Conservation (phyloP, 108 stramenopile genomes). For the Nitzschia sp. region DNA sequence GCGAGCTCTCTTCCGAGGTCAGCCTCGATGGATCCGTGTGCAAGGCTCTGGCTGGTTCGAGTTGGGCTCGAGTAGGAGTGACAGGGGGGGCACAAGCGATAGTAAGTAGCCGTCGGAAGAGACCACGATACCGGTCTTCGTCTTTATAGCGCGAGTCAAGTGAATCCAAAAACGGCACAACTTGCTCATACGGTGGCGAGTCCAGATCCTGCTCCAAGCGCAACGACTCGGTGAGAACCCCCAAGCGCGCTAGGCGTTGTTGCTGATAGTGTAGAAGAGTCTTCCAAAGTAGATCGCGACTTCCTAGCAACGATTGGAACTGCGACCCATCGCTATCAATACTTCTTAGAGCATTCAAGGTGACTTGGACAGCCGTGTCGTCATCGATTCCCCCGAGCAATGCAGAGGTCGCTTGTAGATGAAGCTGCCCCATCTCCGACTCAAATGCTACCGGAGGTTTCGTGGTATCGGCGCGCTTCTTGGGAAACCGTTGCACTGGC, state of each 20-base stretch:
- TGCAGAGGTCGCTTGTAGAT: constrained; percentile 41
- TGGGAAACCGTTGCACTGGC: not conserved
- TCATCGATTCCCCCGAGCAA: constrained; percentile 33
- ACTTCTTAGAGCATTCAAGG: constrained; percentile 42
- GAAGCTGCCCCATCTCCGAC: constrained; percentile 39
- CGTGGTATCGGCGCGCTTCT: not conserved
- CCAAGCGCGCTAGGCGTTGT: constrained; percentile 47
- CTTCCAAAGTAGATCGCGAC: constrained; percentile 31
- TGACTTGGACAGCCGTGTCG: constrained; percentile 46
- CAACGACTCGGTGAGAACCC: constrained; percentile 51
- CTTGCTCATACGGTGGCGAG: not conserved
- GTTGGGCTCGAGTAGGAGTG: constrained; percentile 5
- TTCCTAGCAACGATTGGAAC: constrained; percentile 54
- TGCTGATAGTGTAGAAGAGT: constrained; percentile 29
- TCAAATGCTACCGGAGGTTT: constrained; percentile 47
- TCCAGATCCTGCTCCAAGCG: constrained; percentile 43
- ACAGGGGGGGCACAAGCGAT: constrained; percentile 11
- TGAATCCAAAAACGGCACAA: constrained; percentile 13
- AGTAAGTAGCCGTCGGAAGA: constrained; percentile 23
- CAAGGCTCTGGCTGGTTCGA: constrained; percentile 21
- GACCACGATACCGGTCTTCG: constrained; percentile 10
- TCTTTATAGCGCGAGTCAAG: constrained; percentile 13
- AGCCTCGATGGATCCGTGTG: not conserved
- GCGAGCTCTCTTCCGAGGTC: not conserved
- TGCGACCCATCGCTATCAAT: constrained; percentile 22